These are phyloP conservation scores for Cicer bijugum DNA, from an alignment of 306 rosid species.

Conservation along the genomic window DNA sequence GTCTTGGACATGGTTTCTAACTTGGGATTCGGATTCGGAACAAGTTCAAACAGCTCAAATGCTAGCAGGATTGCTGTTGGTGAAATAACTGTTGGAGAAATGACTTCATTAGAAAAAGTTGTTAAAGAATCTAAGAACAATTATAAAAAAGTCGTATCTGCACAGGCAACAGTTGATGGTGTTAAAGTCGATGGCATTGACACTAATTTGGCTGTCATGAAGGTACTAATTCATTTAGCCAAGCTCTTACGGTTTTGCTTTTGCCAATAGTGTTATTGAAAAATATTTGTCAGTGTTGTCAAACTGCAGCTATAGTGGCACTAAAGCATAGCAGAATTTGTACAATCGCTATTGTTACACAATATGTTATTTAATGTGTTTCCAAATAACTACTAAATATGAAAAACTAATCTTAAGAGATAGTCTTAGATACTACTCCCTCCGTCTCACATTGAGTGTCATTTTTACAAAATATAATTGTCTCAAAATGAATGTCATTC, in stretches of 20 bases:
- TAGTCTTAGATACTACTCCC: not conserved
- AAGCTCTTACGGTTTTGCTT: slow-evolving; percentile 28
- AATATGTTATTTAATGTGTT: no score
- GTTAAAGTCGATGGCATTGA: slow-evolving; percentile 97
- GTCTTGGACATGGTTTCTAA: slow-evolving; percentile 79
- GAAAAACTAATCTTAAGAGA: not conserved
- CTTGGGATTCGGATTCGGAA: slow-evolving; percentile 76
- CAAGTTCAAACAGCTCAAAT: slow-evolving; percentile 60
- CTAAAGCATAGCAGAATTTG: no score
- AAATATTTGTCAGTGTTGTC: not conserved
- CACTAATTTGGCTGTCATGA: slow-evolving; percentile 92
- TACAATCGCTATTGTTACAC: no score
- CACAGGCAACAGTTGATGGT: slow-evolving; percentile 89
- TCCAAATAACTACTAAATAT: not conserved
- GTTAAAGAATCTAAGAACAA: slow-evolving; percentile 75
- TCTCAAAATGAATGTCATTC: no score
- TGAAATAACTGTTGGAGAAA: slow-evolving; percentile 89
- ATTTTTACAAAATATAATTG: no score
- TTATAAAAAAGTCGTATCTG: slow-evolving; percentile 81
- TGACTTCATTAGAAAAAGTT: slow-evolving; percentile 74
- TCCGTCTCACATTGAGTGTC: no score
- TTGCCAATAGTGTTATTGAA: slow-evolving; percentile 3
- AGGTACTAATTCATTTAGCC: slow-evolving; percentile 57
- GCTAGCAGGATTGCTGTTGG: slow-evolving; percentile 78
- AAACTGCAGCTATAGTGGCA: no score